Base-by-base conservation (phyloP, 805 yeast species). In the Saccharomycopsis sp. region DNA sequence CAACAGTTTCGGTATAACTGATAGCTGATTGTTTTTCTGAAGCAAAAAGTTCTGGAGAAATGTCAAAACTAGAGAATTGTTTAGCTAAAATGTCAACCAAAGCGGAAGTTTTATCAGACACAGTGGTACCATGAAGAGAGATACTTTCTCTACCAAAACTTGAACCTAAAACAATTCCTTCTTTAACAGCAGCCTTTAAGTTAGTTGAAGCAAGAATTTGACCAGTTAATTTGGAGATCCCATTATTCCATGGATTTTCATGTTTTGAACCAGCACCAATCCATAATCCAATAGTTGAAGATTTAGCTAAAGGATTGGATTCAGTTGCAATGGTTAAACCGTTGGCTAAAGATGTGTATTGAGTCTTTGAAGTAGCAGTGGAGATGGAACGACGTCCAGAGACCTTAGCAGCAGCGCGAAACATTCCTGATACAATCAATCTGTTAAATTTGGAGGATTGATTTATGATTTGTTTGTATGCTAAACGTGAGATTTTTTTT, bases 181-280 rank as follows among this genome's bases (percentile, higher is more conserved):
- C 53, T 38, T 64, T 52, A 36, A 60, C 59, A 33, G 70, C 67
- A 10, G 52, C 59, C 29, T 43, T 45, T n/a, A 51, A 46, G 41
- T 58, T 57, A 27, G 59, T 55, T 9, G 58, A 51, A 29, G 60
- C 57, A 55, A 80, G 64, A 19, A 71, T 59, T 45, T 69, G 62
- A 57, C 79, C 64, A 49, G 76, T 66, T 51, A 83, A 63, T 48
- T 79, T 72, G 41, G 89, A 73, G 39, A 79, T 75, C 73, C 94
- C 94, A 52, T 83, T 82, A 67, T 77, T 79, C 73, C 76, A 81
- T 33, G 84, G 69, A 62, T 79, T 81, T 62, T 83, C 94, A 40
- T 81, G 61, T 59, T 87, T 68, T 37, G 89, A 76, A 59, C 94
- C 94, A 38, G 87, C 82, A 51, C 79, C 81, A 57, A 69, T 65